Conservation (phyloP, 2,329 filamentous ascomycete genomes). For the Aspergillus bombycis region DNA sequence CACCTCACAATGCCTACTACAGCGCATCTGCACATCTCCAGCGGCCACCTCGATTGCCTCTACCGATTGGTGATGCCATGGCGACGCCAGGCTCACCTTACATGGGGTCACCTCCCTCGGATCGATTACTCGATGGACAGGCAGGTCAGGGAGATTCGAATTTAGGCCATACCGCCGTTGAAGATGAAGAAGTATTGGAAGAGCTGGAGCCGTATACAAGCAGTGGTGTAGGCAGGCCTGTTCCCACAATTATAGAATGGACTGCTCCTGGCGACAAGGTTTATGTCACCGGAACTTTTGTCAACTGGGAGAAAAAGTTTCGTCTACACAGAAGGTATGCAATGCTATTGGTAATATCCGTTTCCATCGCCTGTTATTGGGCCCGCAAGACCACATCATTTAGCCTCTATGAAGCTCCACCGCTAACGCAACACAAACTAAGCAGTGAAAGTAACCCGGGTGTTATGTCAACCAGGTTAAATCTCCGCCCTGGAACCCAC, state of each 20-base stretch:
- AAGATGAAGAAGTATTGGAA: constrained; percentile 77
- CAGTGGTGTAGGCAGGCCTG: constrained; percentile 74
- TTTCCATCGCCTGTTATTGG: background rate
- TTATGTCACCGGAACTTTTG: constrained; percentile 96
- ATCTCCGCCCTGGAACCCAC: constrained; percentile 89
- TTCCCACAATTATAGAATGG: constrained; percentile 88
- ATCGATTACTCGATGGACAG: constrained; percentile 51
- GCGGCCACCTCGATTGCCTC: constrained; percentile 80
- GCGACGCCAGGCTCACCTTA: constrained; percentile 83
- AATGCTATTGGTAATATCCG: constrained; percentile 27
- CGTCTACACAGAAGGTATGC: constrained; percentile 81
- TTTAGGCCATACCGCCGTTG: constrained; percentile 57
- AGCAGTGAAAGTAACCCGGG: constrained; percentile 52
- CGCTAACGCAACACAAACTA: constrained; percentile 15
- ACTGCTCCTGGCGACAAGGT: constrained; percentile 79
- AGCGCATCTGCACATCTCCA: constrained; percentile 46
- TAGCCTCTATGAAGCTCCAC: constrained; percentile 9
- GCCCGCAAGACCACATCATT: background rate
- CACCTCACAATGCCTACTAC: constrained; percentile 53
- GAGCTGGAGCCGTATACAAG: constrained; percentile 68
- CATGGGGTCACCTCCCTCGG: constrained; percentile 50
- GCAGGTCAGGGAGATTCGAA: constrained; percentile 60
- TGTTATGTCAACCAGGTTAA: constrained; percentile 74
- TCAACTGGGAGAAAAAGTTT: constrained; percentile 95
- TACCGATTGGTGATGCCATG: constrained; percentile 90